These are phyloP conservation scores for Xylaria sp. DNA, from an alignment of 2,329 filamentous ascomycete species.

Conservation along the genomic window DNA sequence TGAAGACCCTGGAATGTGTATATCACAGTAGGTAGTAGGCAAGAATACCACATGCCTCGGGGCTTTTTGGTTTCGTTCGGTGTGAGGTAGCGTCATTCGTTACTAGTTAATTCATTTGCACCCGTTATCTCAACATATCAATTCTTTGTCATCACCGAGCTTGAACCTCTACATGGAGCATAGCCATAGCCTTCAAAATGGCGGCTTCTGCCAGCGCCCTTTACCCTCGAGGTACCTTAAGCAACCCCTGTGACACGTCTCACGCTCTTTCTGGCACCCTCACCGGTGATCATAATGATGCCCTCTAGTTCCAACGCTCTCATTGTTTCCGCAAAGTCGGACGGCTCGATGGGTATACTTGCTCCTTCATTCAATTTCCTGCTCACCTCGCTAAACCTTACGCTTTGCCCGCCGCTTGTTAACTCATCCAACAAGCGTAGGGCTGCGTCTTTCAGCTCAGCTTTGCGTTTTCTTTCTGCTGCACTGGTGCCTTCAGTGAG, in stretches of 20 bases:
- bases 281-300: conserved; percentile 77
- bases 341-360: conserved; percentile 72
- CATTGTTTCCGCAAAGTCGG: conserved; percentile 84
- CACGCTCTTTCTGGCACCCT: conserved; percentile 82
- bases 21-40: too few relatives aligned
- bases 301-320: conserved; percentile 84
- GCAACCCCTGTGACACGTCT: conserved; percentile 70
- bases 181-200: neutral
- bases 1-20: too few relatives aligned
- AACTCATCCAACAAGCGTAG: conserved; percentile 80
- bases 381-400: conserved; percentile 79
- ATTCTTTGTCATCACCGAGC: neutral
- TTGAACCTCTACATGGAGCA: neutral
- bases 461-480: conserved; percentile 80
- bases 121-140: neutral
- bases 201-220: neutral
- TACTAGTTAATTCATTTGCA: conserved; percentile 23
- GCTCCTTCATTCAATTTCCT: conserved; percentile 74
- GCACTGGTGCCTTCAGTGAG: conserved; percentile 93
- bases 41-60: neutral
- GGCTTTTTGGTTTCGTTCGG: neutral
- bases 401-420: conserved; percentile 68
- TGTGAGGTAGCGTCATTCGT: conserved; percentile 15
- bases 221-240: conserved; percentile 24
- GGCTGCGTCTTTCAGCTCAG: conserved; percentile 83